Base-by-base conservation (phyloP, 495 filamentous ascomycete species). In the Penicillium atrosanguineum region DNA sequence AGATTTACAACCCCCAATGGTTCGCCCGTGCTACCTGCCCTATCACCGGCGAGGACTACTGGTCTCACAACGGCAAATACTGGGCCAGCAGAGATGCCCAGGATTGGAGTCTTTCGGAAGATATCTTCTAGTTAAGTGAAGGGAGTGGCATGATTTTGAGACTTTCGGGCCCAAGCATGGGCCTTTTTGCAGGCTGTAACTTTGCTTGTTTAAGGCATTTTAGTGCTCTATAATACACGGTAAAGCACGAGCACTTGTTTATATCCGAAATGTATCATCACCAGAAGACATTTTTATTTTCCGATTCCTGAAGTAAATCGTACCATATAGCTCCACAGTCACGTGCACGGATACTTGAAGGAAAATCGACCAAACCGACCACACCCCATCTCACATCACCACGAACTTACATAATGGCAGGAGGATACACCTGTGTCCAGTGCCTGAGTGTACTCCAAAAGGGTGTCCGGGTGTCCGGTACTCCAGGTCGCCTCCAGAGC, bases 41-140 rank as follows among this genome's bases (percentile, higher is more conserved):
- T 42, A 70, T 89, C 23, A 97, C 92, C 14, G 93, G 94, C 1
- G 90, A 96, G 70, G 83, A 87, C 58, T 95, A 87, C 73, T 98
- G 94, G 94, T 75, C 83, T 47, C 93, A 89, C 59, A 91, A 85
- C 62, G 89, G 86, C 4, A 81, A 89, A 68, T 98, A 98, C 68
- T 98, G 94, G 94, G 71, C 75, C 52, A 79, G 73, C 25, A 69
- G 76, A 59, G 77, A 74, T 39, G 70, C 63, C 46, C 77, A 75
- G 50, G 71, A 76, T 61, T 83, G 83, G 74, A 75, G 73, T 48
- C 62, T 63, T 16, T 73, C 84, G 26, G 82, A 89, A 57, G 83
- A 87, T 69, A 88, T 90, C 38, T 90, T 88, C 65, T 68, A 29
- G 23, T 23, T 5, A 23, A 47, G 19, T 29, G 36, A 12, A 21